These are phyloP conservation scores for Pseudonectria buxi DNA, from an alignment of 2,329 filamentous ascomycete genomes.

Conservation along the genomic window DNA sequence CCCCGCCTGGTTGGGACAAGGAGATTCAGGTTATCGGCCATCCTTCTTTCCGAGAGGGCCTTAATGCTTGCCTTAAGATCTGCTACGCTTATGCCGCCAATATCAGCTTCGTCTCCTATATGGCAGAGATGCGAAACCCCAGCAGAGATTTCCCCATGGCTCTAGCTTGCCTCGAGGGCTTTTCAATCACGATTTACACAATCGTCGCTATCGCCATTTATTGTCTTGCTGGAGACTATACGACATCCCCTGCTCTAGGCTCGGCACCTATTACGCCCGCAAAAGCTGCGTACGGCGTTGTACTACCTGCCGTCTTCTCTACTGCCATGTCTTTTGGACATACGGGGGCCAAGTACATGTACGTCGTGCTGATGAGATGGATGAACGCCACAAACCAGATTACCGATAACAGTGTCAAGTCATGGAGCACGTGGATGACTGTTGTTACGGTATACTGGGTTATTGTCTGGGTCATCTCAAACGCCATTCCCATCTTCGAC, in stretches of 20 bases:
- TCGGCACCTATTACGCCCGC: slow-evolving; percentile 25
- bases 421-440: slow-evolving; percentile 28
- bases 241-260: slow-evolving; percentile 27
- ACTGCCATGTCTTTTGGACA: slow-evolving; percentile 27
- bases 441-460: slow-evolving; percentile 27
- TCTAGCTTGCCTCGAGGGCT: slow-evolving; percentile 25
- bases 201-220: slow-evolving; percentile 27
- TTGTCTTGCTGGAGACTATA: slow-evolving; percentile 25
- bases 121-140: slow-evolving; percentile 29
- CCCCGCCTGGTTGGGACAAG: slow-evolving; percentile 18
- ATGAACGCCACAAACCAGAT: slow-evolving; percentile 25
- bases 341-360: slow-evolving; percentile 27
- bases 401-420: slow-evolving; percentile 25
- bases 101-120: slow-evolving; percentile 25
- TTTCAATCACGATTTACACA: slow-evolving; percentile 27
- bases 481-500: slow-evolving; percentile 31
- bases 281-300: slow-evolving; percentile 27
- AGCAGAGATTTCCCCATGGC: slow-evolving; percentile 25
- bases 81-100: slow-evolving; percentile 25
- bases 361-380: slow-evolving; percentile 25
- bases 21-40: slow-evolving; percentile 17
- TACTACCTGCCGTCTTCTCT: slow-evolving; percentile 24
- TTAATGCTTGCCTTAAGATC: slow-evolving; percentile 23
- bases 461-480: slow-evolving; percentile 26
- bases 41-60: slow-evolving; percentile 19